Conservation (phyloP, 2,329 filamentous ascomycete species). For the Monilinia aucupariae region DNA sequence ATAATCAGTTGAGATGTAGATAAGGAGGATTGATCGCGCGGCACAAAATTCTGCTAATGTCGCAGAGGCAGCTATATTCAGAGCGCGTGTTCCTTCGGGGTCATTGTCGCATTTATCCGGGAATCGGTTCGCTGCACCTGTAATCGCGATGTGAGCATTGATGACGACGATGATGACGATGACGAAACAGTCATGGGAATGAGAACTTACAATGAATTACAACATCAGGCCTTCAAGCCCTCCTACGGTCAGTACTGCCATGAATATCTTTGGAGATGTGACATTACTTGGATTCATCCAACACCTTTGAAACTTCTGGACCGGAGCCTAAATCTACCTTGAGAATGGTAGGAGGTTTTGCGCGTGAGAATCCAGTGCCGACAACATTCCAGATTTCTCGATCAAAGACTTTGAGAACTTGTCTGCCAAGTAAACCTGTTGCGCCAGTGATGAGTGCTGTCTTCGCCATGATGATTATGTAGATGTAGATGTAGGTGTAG, state of each 20-base stretch:
- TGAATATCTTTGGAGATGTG: slow-evolving; percentile 10
- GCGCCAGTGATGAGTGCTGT: slow-evolving; percentile 76
- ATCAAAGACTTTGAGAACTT: slow-evolving; percentile 68
- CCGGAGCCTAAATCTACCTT: slow-evolving; percentile 34
- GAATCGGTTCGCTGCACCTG: slow-evolving; percentile 80
- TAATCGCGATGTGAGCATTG: slow-evolving; percentile 4
- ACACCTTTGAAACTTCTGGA: slow-evolving; percentile 43
- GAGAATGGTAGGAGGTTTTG: slow-evolving; percentile 62
- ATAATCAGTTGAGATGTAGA: slow-evolving; percentile 81
- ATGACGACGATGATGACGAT: background rate
- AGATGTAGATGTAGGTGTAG: background rate
- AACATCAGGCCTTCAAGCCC: slow-evolving; percentile 57
- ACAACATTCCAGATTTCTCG: slow-evolving; percentile 62
- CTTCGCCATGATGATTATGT: slow-evolving; percentile 33
- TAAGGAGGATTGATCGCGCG: slow-evolving; percentile 54
- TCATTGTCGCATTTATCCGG: slow-evolving; percentile 81
- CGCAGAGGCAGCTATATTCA: slow-evolving; percentile 70
- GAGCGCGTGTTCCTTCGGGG: slow-evolving; percentile 63
- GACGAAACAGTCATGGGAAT: background rate
- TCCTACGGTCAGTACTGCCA: slow-evolving; percentile 22
- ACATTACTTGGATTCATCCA: slow-evolving; percentile 52
- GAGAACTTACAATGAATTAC: slow-evolving; percentile 68
- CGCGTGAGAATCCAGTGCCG: slow-evolving; percentile 69
- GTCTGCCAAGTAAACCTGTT: slow-evolving; percentile 75
- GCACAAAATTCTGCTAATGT: slow-evolving; percentile 62